phyloP scores from a whole-genome alignment of 2,329 filamentous ascomycete genomes.

The Cladosporium sp. region DNA sequence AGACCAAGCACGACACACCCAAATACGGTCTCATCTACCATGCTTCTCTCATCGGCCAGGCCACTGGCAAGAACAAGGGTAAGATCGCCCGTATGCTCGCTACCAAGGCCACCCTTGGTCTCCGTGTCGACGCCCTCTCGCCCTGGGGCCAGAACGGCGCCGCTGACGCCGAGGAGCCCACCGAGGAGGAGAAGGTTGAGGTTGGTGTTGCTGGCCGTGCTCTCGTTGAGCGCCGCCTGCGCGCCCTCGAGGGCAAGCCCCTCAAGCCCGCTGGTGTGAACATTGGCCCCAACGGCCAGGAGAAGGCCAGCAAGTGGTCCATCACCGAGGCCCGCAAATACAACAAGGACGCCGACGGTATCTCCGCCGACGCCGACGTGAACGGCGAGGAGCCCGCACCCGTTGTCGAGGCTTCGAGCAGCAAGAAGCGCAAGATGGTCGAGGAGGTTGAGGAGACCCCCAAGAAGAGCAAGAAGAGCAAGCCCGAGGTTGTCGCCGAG shows the following conservation, averaged over 20 bases:
- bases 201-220: constrained; percentile 69
- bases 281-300: constrained; percentile 69
- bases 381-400: constrained; percentile 45
- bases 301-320: constrained; percentile 71
- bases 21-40: constrained; percentile 97
- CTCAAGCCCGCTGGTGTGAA: constrained; percentile 70
- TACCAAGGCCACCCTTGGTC: constrained; percentile 85
- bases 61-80: constrained; percentile 97
- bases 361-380: constrained; percentile 61
- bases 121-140: constrained; percentile 85
- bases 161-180: constrained; percentile 57
- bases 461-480: constrained; percentile 15
- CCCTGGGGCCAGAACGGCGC: constrained; percentile 69
- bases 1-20: constrained; percentile 98
- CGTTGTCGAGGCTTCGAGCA: constrained; percentile 38
- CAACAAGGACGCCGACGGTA: constrained; percentile 87
- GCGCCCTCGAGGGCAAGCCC: constrained; percentile 85
- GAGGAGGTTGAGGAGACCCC: constrained; percentile 43
- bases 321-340: constrained; percentile 92
- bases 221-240: constrained; percentile 71
- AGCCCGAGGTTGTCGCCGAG: constrained; percentile 15
- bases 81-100: constrained; percentile 97
- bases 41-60: constrained; percentile 90
- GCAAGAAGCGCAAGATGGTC: constrained; percentile 42
- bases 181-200: constrained; percentile 83